Conservation (phyloP, 768 basidiomycete species). For the Naganishia vishniacii region DNA sequence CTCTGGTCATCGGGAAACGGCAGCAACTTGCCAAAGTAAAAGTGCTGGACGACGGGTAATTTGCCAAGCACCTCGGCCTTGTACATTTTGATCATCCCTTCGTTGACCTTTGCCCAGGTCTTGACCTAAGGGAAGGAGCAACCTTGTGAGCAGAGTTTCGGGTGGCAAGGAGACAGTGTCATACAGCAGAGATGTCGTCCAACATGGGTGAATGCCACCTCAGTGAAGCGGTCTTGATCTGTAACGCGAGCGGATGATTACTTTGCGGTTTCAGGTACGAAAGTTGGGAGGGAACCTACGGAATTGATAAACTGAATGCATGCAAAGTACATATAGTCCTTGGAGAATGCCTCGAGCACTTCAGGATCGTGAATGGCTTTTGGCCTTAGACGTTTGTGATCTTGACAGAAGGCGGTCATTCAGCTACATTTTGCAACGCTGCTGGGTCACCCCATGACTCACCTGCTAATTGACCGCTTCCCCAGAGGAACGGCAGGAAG, state of each 20-base stretch:
- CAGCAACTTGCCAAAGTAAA: conserved; percentile 80
- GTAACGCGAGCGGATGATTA: not conserved
- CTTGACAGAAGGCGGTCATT: conserved; percentile 47
- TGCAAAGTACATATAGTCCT: conserved; percentile 92
- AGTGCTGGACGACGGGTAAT: conserved; percentile 92
- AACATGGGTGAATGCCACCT: conserved; percentile 99
- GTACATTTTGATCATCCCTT: conserved; percentile 98
- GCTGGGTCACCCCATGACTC: not conserved
- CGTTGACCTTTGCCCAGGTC: conserved; percentile 88
- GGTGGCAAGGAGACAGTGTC: conserved; percentile 27
- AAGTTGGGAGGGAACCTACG: conserved; percentile 53
- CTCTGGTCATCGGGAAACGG: conserved; percentile 36
- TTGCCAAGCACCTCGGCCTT: conserved; percentile 88
- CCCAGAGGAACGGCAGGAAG: conserved; percentile 71
- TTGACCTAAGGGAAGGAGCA: conserved; percentile 41
- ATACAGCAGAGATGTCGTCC: conserved; percentile 84
- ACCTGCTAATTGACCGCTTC: conserved; percentile 45
- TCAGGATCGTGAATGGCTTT: conserved; percentile 89
- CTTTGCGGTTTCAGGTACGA: not conserved
- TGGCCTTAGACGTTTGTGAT: conserved; percentile 82
- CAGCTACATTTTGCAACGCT: not conserved
- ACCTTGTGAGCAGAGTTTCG: not conserved
- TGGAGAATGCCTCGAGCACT: conserved; percentile 82
- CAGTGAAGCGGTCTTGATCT: conserved; percentile 93
- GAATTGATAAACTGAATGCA: conserved; percentile 96